Conservation (phyloP, 208 protist genomes). For the Wallacemonas sp. region DNA sequence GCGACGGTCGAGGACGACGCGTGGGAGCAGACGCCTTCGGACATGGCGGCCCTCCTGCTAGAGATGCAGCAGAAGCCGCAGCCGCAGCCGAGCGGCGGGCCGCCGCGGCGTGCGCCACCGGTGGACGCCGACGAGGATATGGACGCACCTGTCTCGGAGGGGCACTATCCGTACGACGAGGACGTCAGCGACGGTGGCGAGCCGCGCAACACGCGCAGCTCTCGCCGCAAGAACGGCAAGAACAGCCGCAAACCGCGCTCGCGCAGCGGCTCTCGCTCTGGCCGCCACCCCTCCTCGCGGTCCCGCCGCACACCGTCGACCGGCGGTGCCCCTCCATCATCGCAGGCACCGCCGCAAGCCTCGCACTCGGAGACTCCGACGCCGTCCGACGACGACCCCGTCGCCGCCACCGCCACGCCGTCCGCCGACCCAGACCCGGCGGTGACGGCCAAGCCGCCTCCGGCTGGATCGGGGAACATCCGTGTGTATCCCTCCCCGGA, state of each 20-base stretch:
- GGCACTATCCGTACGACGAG: not conserved
- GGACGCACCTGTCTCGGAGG: no score
- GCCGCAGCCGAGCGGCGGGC: no score
- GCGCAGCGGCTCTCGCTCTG: conserved; percentile 2
- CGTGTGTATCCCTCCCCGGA: conserved; percentile 13
- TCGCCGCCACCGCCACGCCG: not conserved
- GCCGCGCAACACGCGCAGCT: not conserved
- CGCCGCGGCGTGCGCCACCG: no score
- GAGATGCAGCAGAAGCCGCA: not conserved
- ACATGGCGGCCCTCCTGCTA: not conserved
- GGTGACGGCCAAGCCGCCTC: not conserved
- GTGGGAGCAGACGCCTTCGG: not conserved
- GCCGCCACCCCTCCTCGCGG: not conserved
- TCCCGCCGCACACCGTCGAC: not conserved
- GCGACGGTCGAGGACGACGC: not conserved
- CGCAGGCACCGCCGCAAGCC: no score
- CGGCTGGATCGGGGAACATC: conserved; percentile 1
- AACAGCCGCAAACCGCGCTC: conserved; percentile 4
- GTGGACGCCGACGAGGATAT: no score
- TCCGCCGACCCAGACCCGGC: not conserved
- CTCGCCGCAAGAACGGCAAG: not conserved
- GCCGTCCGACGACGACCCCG: not conserved
- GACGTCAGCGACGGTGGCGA: not conserved
- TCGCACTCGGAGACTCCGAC: not conserved
- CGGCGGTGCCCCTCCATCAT: not conserved